Evolutionary conservation across 768 basidiomycete species (phyloP).

Genomic region (Leucocoprinus sp.): DNA sequence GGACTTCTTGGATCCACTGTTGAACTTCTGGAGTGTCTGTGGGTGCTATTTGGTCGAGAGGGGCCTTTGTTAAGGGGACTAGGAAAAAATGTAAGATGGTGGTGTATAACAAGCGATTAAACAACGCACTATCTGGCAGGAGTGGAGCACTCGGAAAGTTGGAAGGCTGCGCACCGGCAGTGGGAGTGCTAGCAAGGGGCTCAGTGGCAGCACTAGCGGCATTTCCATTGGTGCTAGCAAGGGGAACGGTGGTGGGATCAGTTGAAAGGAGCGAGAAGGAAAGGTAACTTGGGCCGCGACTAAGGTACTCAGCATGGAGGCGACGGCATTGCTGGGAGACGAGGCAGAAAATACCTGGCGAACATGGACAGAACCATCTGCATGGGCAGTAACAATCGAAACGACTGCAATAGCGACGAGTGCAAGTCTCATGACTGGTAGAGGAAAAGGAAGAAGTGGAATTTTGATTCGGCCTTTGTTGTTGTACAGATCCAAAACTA

Average conservation of each 20-base stretch:
- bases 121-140: slow-evolving; percentile 42
- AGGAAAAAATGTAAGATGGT: slow-evolving; percentile 23
- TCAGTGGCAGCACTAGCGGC: slow-evolving; percentile 35
- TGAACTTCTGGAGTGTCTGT: slow-evolving; percentile 54
- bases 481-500: too few species aligned
- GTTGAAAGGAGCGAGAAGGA: slow-evolving; percentile 38
- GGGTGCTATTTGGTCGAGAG: slow-evolving; percentile 52
- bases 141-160: slow-evolving; percentile 48
- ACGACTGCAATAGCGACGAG: slow-evolving; percentile 27
- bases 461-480: too few species aligned
- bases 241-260: slow-evolving; percentile 56
- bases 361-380: slow-evolving; percentile 15
- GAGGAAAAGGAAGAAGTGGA: slow-evolving; percentile 15
- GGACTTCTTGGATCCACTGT: slow-evolving; percentile 63
- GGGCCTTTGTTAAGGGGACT: slow-evolving; percentile 50
- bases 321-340: too few species aligned
- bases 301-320: too few species aligned
- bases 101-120: too few species aligned
- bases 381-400: slow-evolving; percentile 33
- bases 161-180: slow-evolving; percentile 44
- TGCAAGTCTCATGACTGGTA: slow-evolving; percentile 16
- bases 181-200: slow-evolving; percentile 36
- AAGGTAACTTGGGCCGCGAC: too few species aligned
- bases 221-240: slow-evolving; percentile 38
- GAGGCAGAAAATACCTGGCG: slow-evolving; percentile 20